Base-by-base conservation (phyloP, 2,329 filamentous ascomycete species). In the Fusarium piperis region DNA sequence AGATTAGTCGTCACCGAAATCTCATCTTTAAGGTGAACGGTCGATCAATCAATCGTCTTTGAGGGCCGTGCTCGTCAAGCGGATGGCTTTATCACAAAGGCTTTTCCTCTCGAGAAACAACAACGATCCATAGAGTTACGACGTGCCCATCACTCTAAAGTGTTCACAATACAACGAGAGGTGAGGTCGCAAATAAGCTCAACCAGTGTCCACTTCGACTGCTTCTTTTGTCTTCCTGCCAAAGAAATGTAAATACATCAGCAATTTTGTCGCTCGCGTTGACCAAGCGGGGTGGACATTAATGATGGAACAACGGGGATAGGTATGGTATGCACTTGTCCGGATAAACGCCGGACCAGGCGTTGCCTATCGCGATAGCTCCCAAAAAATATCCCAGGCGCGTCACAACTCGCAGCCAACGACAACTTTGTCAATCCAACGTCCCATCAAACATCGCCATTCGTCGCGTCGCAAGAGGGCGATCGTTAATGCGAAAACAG, bases 301-400 rank as follows among this genome's bases (percentile, higher is more conserved):
- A 60, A 18, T 59, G 10, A 20, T 32, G 33, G 52, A 26, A 30
- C 35, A 18, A 39, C 36, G 33, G 15, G 20, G 32, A 9, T 5
- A n/a, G 32, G 6, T 5, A n/a, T 15, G 32, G 51, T n/a, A 18
- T 35, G 32, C 23, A 20, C 48, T 23, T 7, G 26, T 44, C 46
- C 74, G 75, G 75, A 66, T 75, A 77, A 77, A 74, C 71, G 28
- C 8, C 56, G 72, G 75, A 64, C 57, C 20, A 38, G 48, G 32
- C 30, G 64, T 71, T 69, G 62, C 70, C 69, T 66, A 62, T 73
- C 74, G 71, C 71, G 75, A 77, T 77, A 77, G 75, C 72, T 77
- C 75, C 73, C 72, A 75, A 76, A 75, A 77, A 75, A 74, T 72
- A 66, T 62, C 62, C 72, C 58, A 71, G 65, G 64, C 75, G 75